Conservation (phyloP, 805 yeast genomes). For the Candida dajiaensis region DNA sequence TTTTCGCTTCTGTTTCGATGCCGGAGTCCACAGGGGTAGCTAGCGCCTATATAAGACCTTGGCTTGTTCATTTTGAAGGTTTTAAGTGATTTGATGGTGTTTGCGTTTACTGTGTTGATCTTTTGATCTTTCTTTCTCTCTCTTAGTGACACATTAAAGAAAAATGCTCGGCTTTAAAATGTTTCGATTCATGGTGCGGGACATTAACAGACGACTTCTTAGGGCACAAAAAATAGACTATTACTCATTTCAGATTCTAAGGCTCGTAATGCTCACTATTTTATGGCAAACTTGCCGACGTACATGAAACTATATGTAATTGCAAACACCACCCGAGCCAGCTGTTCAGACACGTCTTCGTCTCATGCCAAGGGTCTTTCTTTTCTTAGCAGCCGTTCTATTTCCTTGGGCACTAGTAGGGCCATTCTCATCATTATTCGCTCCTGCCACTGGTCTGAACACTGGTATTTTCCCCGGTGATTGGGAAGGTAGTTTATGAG, state of each 20-base stretch:
- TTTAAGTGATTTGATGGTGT: background rate
- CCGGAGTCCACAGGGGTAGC: background rate
- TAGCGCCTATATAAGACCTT: background rate
- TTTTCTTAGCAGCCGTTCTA: background rate
- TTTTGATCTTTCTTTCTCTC: too few species aligned
- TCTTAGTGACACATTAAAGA: too few species aligned
- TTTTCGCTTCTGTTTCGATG: background rate
- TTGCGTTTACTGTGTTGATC: too few species aligned
- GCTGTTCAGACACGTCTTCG: background rate
- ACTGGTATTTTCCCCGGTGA: background rate
- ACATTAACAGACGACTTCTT: too few species aligned
- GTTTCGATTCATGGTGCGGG: too few species aligned
- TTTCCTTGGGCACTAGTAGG: background rate
- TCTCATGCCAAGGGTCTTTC: constrained; percentile 4
- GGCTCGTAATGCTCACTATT: too few species aligned
- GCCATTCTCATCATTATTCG: background rate
- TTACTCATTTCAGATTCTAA: too few species aligned
- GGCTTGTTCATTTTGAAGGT: background rate
- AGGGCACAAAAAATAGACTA: too few species aligned
- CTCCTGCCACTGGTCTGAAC: background rate
- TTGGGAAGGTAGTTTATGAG: background rate
- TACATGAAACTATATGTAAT: too few species aligned
- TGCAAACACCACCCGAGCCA: too few species aligned
- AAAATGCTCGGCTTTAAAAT: too few species aligned
- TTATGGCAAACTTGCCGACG: too few species aligned